Evolutionary conservation across 1,284 basidiomycete species (phyloP).

Genomic region (Hypsizygus ulmarius): DNA sequence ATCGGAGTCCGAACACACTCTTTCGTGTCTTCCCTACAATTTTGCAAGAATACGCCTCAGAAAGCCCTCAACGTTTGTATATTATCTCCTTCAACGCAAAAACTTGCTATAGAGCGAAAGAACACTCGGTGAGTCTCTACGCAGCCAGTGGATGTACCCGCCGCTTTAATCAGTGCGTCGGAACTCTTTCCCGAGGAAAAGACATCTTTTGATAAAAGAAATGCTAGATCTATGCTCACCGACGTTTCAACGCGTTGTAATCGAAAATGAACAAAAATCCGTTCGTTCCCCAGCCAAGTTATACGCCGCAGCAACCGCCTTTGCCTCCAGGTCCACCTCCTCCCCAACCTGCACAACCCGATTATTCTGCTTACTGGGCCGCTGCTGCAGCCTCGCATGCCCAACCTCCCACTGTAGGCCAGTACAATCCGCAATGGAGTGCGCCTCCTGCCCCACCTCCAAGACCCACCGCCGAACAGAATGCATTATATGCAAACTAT

Average conservation of each 20-base stretch:
- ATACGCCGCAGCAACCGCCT: slow-evolving; percentile 68
- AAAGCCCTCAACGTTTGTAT: not conserved
- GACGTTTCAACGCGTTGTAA: slow-evolving; percentile 20
- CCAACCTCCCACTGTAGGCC: slow-evolving; percentile 42
- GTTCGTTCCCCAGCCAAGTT: slow-evolving; percentile 65
- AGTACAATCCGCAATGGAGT: slow-evolving; percentile 66
- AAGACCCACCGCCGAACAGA: slow-evolving; percentile 68
- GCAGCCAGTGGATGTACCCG: slow-evolving; percentile 5
- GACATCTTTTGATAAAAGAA: slow-evolving; percentile 2
- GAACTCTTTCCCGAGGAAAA: not conserved
- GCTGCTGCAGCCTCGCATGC: slow-evolving; percentile 50
- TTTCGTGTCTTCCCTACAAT: slow-evolving; percentile 1
- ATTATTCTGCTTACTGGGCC: slow-evolving; percentile 77
- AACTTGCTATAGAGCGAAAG: not conserved
- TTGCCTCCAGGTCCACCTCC: slow-evolving; percentile 77
- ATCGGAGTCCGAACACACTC: slow-evolving; percentile 16
- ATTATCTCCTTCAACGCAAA: slow-evolving; percentile 6
- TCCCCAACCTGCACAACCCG: slow-evolving; percentile 60
- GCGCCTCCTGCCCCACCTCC: slow-evolving; percentile 39
- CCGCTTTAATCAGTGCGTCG: slow-evolving; percentile 9
- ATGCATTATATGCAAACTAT: slow-evolving; percentile 79
- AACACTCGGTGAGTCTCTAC: slow-evolving; percentile 9
- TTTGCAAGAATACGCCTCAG: slow-evolving; percentile 1
- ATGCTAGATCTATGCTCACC: slow-evolving; percentile 18
- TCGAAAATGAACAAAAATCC: slow-evolving; percentile 76